Percentiles rank a stretch among this genome's conserved stretches.
Evolutionary conservation across 2,329 filamentous ascomycete genomes (phyloP).

Genomic region (Botrytis aclada): DNA sequence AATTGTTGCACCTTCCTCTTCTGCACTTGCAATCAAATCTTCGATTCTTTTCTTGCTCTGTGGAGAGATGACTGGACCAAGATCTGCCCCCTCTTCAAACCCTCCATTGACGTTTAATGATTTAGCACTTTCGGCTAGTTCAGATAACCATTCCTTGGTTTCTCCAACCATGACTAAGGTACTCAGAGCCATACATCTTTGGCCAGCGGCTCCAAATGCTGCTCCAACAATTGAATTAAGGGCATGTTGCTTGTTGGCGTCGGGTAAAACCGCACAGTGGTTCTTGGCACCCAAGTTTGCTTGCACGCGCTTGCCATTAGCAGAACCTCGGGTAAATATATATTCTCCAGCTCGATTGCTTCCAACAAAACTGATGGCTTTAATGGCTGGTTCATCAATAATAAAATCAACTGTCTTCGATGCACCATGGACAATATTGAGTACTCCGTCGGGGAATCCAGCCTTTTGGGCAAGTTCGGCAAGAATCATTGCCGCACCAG

Average conservation of each 20-base stretch:
- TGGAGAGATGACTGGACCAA: slow-evolving; percentile 78
- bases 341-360: slow-evolving; percentile 87
- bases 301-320: slow-evolving; percentile 84
- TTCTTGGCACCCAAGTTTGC: slow-evolving; percentile 88
- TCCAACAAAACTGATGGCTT: slow-evolving; percentile 83
- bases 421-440: slow-evolving; percentile 80
- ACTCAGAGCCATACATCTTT: slow-evolving; percentile 83
- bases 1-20: slow-evolving; percentile 77
- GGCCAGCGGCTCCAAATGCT: slow-evolving; percentile 79
- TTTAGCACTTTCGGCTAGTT: slow-evolving; percentile 74
- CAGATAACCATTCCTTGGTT: slow-evolving; percentile 77
- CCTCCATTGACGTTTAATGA: slow-evolving; percentile 72
- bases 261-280: slow-evolving; percentile 78
- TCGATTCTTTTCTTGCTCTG: slow-evolving; percentile 79
- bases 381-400: slow-evolving; percentile 79
- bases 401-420: slow-evolving; percentile 83
- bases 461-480: slow-evolving; percentile 77
- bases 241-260: slow-evolving; percentile 88
- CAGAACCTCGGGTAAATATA: slow-evolving; percentile 74
- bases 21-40: slow-evolving; percentile 69
- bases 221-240: slow-evolving; percentile 80
- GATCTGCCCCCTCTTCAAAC: slow-evolving; percentile 75
- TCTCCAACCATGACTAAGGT: slow-evolving; percentile 81
- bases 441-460: slow-evolving; percentile 75
- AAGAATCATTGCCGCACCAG: slow-evolving; percentile 80